Conservation (phyloP, 768 basidiomycete genomes). For the Lentinula aciculospora region DNA sequence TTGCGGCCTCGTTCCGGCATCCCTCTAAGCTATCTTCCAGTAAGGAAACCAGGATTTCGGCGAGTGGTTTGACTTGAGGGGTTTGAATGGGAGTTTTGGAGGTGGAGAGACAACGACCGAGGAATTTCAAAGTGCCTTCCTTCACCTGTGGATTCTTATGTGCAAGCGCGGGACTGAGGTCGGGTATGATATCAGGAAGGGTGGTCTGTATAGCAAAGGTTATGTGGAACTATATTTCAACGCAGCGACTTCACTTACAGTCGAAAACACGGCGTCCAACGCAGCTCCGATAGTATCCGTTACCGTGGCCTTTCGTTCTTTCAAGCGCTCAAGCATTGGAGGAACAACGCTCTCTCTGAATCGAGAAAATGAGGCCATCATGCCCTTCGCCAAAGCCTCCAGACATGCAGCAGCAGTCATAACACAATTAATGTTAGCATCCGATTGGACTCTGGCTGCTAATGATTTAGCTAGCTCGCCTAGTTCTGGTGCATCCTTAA, state of each 20-base stretch:
- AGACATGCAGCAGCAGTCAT: conserved; percentile 81
- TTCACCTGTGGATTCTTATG: conserved; percentile 98
- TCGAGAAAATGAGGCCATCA: conserved; percentile 68
- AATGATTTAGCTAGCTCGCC: conserved; percentile 72
- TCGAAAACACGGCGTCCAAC: conserved; percentile 81
- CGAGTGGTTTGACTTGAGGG: conserved; percentile 74
- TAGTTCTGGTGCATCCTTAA: conserved; percentile 77
- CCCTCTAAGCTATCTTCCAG: conserved; percentile 89
- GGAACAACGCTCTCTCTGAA: conserved; percentile 69
- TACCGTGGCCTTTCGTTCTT: conserved; percentile 90
- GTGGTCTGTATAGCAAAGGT: conserved; percentile 48
- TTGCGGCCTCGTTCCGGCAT: conserved; percentile 86
- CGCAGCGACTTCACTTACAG: conserved; percentile 42
- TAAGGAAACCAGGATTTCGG: conserved; percentile 67
- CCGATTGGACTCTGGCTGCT: conserved; percentile 75
- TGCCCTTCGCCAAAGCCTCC: conserved; percentile 80
- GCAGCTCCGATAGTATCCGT: conserved; percentile 85
- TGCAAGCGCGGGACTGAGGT: conserved; percentile 69
- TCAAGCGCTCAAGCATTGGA: conserved; percentile 81
- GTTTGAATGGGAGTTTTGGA: conserved; percentile 67
- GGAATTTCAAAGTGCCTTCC: conserved; percentile 85
- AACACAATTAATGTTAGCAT: conserved; percentile 95
- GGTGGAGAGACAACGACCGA: conserved; percentile 69
- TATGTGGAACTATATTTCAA: neutral
- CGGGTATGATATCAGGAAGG: conserved; percentile 76